Evolutionary conservation across 208 protist genomes (phyloP), one percentile per base, ranked within the genome.

Genomic region (Tritrichomonas musculus): DNA sequence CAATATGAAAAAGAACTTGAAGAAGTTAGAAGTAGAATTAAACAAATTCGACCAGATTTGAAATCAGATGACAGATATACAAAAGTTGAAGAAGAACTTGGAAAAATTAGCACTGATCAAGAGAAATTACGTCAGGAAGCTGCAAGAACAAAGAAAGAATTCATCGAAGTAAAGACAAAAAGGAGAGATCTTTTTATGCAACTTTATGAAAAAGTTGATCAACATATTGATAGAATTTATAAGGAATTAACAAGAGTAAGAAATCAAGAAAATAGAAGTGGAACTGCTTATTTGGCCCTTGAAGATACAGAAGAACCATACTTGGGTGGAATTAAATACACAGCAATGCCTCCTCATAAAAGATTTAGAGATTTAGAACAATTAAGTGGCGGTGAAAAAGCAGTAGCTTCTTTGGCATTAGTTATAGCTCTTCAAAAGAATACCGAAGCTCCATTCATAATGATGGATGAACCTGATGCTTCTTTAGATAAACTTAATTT

Each of bases 351-450:
- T 5, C 96, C 96, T 47, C 41, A 55, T 11, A 96, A 96, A 69
- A 72, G 93, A 75, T 96, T 95, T 92, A 36, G 72, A 60, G 94
- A 95, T 36, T 95, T 96, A 0, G 94, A 95, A 53, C 80, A 95
- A 57, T 41, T 96, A 0, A 95, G 93, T 49, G 96, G 96, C 64
- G 96, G 96, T 41, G 96, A 96, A 66, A 96, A 96, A 92, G 96
- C 96, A 33, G 92, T 94, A 27, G 95, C 95, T 25, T 94, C 94
- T 30, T 60, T 96, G 5, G 96, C 96, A 22, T 57, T 96, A 27
- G 14, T 96, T 17, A 96, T 96, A 49, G 94, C 96, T 41, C 44
- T 96, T 22, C 94, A 96, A 50, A 93, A 77, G 13, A 94, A 53
- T 33, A 69, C 77, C 0, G 94, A 95, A 14, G 39, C 95, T 22